Conservation (phyloP, 768 basidiomycete species). For the Suillus hirtellus region DNA sequence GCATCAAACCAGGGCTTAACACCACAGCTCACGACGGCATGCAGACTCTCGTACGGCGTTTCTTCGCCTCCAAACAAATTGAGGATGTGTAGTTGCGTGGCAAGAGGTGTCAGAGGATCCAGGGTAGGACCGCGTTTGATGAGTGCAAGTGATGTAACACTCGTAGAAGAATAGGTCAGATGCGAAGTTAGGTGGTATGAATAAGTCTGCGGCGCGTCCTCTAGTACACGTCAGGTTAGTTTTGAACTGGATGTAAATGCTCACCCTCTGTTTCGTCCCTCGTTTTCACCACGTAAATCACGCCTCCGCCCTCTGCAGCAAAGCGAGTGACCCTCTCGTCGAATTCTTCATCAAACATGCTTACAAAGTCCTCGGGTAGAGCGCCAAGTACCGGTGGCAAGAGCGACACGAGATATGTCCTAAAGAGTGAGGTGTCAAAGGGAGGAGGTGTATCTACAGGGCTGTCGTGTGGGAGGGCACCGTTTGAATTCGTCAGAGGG, state of each 20-base stretch:
- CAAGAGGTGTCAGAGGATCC: conserved; percentile 77
- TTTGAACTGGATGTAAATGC: conserved; percentile 19
- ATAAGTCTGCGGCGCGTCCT: conserved; percentile 64
- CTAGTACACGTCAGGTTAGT: conserved; percentile 37
- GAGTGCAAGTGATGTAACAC: conserved; percentile 86
- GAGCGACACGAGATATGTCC: conserved; percentile 66
- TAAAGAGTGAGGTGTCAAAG: conserved; percentile 74
- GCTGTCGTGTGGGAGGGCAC: conserved; percentile 27
- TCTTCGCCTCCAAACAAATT: conserved; percentile 89
- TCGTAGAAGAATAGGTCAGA: conserved; percentile 76
- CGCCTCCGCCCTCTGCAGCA: conserved; percentile 72
- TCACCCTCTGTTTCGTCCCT: conserved; percentile 75
- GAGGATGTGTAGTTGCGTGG: conserved; percentile 86
- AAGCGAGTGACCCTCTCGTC: conserved; percentile 76
- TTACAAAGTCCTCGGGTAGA: conserved; percentile 58
- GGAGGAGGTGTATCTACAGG: conserved; percentile 39
- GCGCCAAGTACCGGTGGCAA: conserved; percentile 86
- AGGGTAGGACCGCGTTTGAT: conserved; percentile 90
- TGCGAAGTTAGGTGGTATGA: conserved; percentile 69
- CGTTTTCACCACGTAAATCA: conserved; percentile 80
- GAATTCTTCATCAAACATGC: conserved; percentile 72
- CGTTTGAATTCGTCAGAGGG: conserved; percentile 32
- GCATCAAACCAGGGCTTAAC: conserved; percentile 99
- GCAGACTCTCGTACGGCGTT: conserved; percentile 93
- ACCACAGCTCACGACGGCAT: conserved; percentile 91